Evolutionary conservation across 139 green algal genomes (phyloP).

Genomic region (Raphidocelis subcapitata): DNA sequence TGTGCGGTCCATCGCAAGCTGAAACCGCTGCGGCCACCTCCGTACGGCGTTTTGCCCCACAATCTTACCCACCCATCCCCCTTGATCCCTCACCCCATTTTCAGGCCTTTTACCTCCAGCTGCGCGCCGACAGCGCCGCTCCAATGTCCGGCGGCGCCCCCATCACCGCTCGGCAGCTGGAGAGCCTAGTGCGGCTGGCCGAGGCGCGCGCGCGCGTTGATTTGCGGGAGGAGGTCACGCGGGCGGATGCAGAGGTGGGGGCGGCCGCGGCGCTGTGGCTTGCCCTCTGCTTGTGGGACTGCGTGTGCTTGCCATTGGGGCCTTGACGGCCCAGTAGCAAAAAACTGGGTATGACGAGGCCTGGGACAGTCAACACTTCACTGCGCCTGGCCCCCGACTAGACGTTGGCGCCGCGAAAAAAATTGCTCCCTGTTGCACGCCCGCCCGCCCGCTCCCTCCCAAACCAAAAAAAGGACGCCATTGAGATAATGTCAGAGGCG

Average conservation of each 20-base stretch:
- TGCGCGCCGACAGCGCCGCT: conserved; percentile 41
- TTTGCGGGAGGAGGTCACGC: conserved; percentile 71
- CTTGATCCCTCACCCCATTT: conserved; percentile 5
- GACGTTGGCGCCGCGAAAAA: not conserved
- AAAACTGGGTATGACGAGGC: not conserved
- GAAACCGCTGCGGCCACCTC: too few relatives aligned
- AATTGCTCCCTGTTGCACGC: not conserved
- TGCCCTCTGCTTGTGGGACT: too few relatives aligned
- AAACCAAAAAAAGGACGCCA: conserved; percentile 51
- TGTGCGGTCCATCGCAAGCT: too few relatives aligned
- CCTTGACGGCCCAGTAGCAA: not conserved
- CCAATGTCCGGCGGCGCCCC: conserved; percentile 2
- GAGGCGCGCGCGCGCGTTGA: conserved; percentile 87
- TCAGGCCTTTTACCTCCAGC: conserved; percentile 69
- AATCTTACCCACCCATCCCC: too few relatives aligned
- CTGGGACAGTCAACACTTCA: not conserved
- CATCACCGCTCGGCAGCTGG: conserved; percentile 78
- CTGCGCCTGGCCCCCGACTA: too few relatives aligned
- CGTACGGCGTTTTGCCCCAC: too few relatives aligned
- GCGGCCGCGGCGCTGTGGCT: not conserved
- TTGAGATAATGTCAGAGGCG: conserved; percentile 71
- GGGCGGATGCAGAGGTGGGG: conserved; percentile 65
- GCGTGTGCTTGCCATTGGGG: too few relatives aligned
- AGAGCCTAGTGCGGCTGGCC: conserved; percentile 87
- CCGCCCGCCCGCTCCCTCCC: not conserved